A percentile compares a stretch with the other conserved stretches of the same genome.
Evolutionary conservation across 768 basidiomycete species (phyloP).

Genomic region (Chiua virens): DNA sequence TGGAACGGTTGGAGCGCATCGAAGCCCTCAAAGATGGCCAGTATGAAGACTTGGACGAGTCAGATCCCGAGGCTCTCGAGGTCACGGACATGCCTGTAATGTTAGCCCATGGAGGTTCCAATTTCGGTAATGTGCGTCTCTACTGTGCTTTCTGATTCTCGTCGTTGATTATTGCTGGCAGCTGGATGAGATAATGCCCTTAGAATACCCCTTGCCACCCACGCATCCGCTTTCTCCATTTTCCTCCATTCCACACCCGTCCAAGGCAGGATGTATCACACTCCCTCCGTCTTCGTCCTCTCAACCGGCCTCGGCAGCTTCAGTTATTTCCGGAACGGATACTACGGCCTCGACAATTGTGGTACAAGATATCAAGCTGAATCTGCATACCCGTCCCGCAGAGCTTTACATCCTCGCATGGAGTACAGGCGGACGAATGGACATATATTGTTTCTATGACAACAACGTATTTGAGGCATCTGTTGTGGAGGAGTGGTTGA

Average conservation of each 20-base stretch:
- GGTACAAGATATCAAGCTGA: neutral
- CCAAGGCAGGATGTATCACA: neutral
- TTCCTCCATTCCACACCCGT: neutral
- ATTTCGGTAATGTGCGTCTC: conserved; percentile 25
- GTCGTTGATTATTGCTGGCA: conserved; percentile 8
- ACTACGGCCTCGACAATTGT: neutral
- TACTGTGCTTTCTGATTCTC: neutral
- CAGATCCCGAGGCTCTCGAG: neutral
- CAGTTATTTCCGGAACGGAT: neutral
- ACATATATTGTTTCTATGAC: conserved; percentile 38
- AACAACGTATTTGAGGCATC: conserved; percentile 41
- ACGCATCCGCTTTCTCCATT: conserved; percentile 14
- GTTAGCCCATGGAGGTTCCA: conserved; percentile 6
- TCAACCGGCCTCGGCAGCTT: neutral
- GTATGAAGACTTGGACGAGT: neutral
- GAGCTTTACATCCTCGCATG: conserved; percentile 38
- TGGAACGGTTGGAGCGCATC: conserved; percentile 23
- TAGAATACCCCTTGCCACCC: conserved; percentile 32
- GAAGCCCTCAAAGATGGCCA: neutral
- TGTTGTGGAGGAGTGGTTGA: conserved; percentile 43
- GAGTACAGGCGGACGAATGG: conserved; percentile 33
- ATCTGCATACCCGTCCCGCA: neutral
- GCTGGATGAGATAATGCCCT: conserved; percentile 36
- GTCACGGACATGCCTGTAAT: neutral
- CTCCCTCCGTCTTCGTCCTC: too few species aligned